Conservation (phyloP, 345 rosid genomes). For the Raphanus raphanistrum region DNA sequence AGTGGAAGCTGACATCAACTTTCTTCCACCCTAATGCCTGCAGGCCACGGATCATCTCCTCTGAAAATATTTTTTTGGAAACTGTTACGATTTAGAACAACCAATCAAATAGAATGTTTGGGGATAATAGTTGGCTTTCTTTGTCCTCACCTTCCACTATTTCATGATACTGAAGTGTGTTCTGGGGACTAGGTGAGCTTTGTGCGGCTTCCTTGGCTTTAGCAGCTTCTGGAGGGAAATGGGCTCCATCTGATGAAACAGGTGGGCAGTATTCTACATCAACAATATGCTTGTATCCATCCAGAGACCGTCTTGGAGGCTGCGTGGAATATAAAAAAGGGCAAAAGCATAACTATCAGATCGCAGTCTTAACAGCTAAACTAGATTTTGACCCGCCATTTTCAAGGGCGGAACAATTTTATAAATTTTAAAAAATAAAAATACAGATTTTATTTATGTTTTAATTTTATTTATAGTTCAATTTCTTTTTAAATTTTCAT, state of each 20-base stretch:
- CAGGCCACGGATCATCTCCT: slow-evolving; percentile 88
- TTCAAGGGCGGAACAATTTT: too few species aligned
- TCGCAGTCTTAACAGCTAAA: neutral
- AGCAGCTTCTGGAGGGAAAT: slow-evolving; percentile 83
- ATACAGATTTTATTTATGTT: too few species aligned
- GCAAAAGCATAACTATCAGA: neutral
- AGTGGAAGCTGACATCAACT: slow-evolving; percentile 96
- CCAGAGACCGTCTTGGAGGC: slow-evolving; percentile 87
- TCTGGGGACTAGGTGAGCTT: slow-evolving; percentile 58
- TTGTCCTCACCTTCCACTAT: slow-evolving; percentile 74
- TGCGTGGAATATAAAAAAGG: slow-evolving; percentile 29
- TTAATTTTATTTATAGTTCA: too few species aligned
- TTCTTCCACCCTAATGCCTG: slow-evolving; percentile 93
- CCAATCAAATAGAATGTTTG: neutral
- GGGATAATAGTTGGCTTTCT: neutral
- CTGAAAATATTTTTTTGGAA: slow-evolving; percentile 42
- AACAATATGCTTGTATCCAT: slow-evolving; percentile 94
- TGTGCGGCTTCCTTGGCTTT: slow-evolving; percentile 91
- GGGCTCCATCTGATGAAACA: slow-evolving; percentile 75
- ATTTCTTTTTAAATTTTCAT: too few species aligned
- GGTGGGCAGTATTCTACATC: slow-evolving; percentile 91
- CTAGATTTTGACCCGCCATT: too few species aligned
- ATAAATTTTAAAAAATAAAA: too few species aligned
- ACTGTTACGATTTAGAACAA: neutral
- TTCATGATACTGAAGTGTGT: slow-evolving; percentile 76